A percentile compares a stretch with the other conserved stretches of the same genome.
These are phyloP conservation scores for Oryza officinalis DNA, from an alignment of 176 grass and related monocot genomes.

Conservation along the genomic window DNA sequence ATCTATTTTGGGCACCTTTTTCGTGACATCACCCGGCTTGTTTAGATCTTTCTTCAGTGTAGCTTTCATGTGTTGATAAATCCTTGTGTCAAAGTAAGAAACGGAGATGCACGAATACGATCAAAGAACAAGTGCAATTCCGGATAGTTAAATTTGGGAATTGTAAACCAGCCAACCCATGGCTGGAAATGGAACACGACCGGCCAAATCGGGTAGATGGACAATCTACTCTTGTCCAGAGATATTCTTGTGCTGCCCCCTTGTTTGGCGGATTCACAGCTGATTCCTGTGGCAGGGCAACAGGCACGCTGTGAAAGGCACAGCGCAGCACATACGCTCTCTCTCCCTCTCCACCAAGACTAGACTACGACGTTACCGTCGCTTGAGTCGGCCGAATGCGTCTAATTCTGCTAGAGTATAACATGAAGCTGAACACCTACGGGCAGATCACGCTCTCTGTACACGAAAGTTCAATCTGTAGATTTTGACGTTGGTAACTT, in stretches of 20 bases:
- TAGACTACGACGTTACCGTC: not conserved
- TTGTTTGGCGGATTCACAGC: not conserved
- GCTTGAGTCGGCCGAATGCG: not conserved
- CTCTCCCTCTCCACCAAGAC: not conserved
- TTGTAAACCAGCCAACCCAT: not conserved
- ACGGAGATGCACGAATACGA: not conserved
- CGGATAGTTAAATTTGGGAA: not conserved
- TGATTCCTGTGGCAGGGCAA: not conserved
- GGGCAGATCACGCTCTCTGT: no score
- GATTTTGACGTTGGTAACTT: no score
- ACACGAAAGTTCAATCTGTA: no score
- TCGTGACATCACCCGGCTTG: not conserved
- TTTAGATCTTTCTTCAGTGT: constrained; percentile 19
- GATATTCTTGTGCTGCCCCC: not conserved
- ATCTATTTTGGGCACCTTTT: not conserved
- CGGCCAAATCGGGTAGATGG: not conserved
- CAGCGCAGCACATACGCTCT: not conserved
- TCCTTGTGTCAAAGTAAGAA: not conserved
- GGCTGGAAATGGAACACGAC: not conserved
- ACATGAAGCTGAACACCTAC: no score
- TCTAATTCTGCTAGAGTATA: no score
- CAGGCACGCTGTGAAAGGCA: not conserved
- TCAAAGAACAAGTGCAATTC: not conserved
- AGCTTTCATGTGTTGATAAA: not conserved
- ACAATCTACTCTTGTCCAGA: not conserved